A percentile compares a stretch with the other conserved stretches of the same genome.
phyloP scores from a whole-genome alignment of 805 yeast genomes.

The Barnettozyma pratensis region DNA sequence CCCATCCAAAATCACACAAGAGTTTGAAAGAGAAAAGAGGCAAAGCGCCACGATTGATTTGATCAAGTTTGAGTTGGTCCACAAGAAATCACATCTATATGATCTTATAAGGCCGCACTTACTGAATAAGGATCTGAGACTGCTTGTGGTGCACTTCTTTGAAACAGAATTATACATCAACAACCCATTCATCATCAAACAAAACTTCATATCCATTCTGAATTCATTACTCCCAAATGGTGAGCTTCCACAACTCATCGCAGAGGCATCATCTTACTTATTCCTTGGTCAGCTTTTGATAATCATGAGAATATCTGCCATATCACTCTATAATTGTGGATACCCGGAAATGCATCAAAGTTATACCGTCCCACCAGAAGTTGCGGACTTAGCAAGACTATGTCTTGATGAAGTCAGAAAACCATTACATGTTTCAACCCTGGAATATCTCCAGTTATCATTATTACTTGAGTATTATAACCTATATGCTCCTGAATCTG shows the following conservation, averaged over 20 bases:
- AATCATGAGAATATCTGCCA: constrained; percentile 14
- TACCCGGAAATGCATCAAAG: constrained; percentile 5
- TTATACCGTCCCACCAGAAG: constrained; percentile 6
- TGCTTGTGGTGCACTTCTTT: constrained; percentile 1
- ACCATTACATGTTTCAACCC: constrained; percentile 5
- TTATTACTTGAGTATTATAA: constrained; percentile 1
- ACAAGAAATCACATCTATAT: background rate
- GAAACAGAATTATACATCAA: constrained; percentile 1
- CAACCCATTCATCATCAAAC: constrained; percentile 9
- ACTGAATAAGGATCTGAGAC: background rate
- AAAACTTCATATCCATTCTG: constrained; percentile 4
- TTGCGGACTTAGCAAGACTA: constrained; percentile 9
- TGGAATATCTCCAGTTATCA: constrained; percentile 3
- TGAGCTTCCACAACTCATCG: constrained; percentile 1
- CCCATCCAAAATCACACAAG: constrained; percentile 2
- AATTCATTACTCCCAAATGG: background rate
- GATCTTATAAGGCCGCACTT: constrained; percentile 2
- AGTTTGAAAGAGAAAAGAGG: constrained; percentile 7
- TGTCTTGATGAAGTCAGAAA: constrained; percentile 12
- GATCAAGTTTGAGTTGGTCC: constrained; percentile 1
- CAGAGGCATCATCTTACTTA: constrained; percentile 4
- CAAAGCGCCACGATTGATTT: constrained; percentile 2
- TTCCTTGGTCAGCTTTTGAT: constrained; percentile 13
- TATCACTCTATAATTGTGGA: constrained; percentile 16
- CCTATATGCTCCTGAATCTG: constrained; percentile 6